Evolutionary conservation across 2,329 filamentous ascomycete species (phyloP).

Genomic region (Pseudocercospora ulei): DNA sequence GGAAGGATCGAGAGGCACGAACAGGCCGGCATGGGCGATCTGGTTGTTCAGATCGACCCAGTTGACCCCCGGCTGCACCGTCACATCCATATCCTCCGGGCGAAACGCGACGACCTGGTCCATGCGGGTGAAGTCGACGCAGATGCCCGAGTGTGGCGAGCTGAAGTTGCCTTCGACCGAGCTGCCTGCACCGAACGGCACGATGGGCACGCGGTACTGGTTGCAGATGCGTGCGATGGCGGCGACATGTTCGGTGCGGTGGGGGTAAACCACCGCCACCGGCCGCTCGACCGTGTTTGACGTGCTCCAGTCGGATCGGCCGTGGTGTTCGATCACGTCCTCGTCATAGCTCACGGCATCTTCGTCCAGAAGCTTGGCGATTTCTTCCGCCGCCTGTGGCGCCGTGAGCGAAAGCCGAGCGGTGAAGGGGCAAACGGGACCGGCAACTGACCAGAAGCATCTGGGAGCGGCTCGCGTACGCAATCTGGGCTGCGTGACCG

Average conservation of each 20-base stretch:
- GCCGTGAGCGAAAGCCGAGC: not conserved
- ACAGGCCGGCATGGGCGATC: conserved; percentile 63
- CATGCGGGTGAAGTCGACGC: conserved; percentile 84
- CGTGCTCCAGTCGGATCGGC: conserved; percentile 22
- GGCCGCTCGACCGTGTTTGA: conserved; percentile 19
- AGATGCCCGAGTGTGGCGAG: conserved; percentile 74
- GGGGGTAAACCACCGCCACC: conserved; percentile 21
- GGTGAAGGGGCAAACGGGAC: too few relatives aligned
- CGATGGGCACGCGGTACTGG: conserved; percentile 18
- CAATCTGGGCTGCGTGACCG: not conserved
- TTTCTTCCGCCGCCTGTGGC: conserved; percentile 17
- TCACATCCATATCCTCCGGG: conserved; percentile 81
- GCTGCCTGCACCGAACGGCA: conserved; percentile 21
- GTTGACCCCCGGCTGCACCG: conserved; percentile 82
- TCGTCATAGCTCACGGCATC: conserved; percentile 22
- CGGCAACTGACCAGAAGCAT: conserved; percentile 20
- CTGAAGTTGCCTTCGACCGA: conserved; percentile 76
- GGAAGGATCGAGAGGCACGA: conserved; percentile 84
- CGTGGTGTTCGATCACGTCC: conserved; percentile 23
- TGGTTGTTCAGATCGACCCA: conserved; percentile 82
- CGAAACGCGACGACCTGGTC: conserved; percentile 69
- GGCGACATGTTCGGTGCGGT: conserved; percentile 17
- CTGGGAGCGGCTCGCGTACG: conserved; percentile 15
- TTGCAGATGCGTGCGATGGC: conserved; percentile 18
- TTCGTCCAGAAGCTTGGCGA: conserved; percentile 11